Base-by-base conservation (phyloP, 371 early-diverging fungal species). In the Actinomucor elegans region DNA sequence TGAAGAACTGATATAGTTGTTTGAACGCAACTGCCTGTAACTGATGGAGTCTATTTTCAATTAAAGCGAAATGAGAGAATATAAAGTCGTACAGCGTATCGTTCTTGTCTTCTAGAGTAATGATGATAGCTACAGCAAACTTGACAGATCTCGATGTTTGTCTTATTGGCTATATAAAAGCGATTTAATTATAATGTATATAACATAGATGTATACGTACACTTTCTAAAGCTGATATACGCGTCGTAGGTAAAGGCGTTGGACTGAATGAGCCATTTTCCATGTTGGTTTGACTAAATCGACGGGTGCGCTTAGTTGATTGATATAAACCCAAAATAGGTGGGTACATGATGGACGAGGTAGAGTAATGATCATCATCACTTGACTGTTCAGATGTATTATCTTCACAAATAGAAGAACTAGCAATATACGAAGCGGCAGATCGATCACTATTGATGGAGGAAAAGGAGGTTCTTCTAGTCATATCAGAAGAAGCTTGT, bases 11-110 rank as follows among this genome's bases (percentile, higher is more conserved):
- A 35, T 73, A 71, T 5, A 84, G 60, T 18, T 79, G 43, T 33
- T 75, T 72, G 45, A 78, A 65, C 17, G 78, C 80, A 10, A 73
- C 67, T 24, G 74, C 71, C 52, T 85, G 83, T 18, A 85, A 64
- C 43, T 80, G 83, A 56, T 86, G 83, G 24, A 86, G 47, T 57
- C 76, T 75, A 46, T 74, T 78, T 52, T 86, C 86, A 48, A 86
- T 71, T 18, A 86, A 59, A 7, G 83, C 78, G 58, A 83, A 86
- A 55, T 86, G 86, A 4, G 86, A 81, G 55, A 84, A 86, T 23
- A 86, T 66, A 44, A 84, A 84, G 49, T 84, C 84, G 28, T 79
- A 73, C 11, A 84, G 51, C 4, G 67, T 61, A 36, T 67, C 65
- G 51, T 81, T 79, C 42, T 75, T 71, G 17, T 71, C 68, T 63